phyloP scores from a whole-genome alignment of 148 eudicot species.

The Rhododendron griersonianum region DNA sequence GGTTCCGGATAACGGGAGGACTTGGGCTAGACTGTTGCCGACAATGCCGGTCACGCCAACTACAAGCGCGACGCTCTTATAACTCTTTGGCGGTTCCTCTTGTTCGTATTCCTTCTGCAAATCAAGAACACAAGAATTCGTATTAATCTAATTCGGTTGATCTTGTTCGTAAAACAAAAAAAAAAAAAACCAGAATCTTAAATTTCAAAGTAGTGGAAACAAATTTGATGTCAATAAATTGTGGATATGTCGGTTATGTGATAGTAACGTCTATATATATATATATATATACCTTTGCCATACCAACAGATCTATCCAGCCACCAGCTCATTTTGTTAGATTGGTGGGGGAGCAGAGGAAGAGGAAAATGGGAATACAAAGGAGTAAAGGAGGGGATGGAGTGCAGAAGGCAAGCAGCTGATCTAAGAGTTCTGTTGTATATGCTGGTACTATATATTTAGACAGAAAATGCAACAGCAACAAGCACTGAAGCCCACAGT shows the following conservation, averaged over 20 bases:
- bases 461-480: not conserved
- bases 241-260: not conserved
- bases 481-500: not conserved
- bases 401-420: not conserved
- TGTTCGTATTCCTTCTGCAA: not conserved
- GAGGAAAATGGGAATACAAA: not conserved
- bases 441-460: not conserved
- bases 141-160: too few relatives aligned
- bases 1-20: slow-evolving; percentile 16
- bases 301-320: slow-evolving; percentile 1
- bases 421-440: not conserved
- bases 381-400: not conserved
- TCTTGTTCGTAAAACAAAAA: too few relatives aligned
- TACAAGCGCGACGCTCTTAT: slow-evolving; percentile 16
- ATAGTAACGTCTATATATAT: not conserved
- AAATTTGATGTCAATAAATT: not conserved
- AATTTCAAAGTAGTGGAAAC: not conserved
- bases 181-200: not conserved
- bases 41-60: slow-evolving; percentile 23
- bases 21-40: slow-evolving; percentile 20
- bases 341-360: not conserved
- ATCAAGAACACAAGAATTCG: not conserved
- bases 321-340: slow-evolving; percentile 1
- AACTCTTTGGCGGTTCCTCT: not conserved
- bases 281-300: not conserved